These are phyloP conservation scores for Colletotrichum endophyticum DNA, from an alignment of 2,329 filamentous ascomycete genomes.

Conservation along the genomic window DNA sequence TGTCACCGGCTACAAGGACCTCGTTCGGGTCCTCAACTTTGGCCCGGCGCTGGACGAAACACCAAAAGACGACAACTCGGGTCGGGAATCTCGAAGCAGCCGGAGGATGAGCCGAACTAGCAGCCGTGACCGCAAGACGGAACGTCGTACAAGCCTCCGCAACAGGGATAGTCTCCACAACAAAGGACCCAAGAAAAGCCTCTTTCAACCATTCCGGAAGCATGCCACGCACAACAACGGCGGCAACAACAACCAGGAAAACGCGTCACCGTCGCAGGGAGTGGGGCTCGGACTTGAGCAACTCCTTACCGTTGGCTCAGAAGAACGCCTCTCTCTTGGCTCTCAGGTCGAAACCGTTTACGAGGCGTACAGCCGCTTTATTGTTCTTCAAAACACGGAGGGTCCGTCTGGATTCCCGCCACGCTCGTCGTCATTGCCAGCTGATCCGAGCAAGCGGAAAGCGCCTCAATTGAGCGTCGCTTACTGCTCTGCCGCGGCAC, in stretches of 20 bases:
- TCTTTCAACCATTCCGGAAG: constrained; percentile 38
- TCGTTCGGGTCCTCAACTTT: constrained; percentile 53
- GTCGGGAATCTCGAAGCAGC: constrained; percentile 5
- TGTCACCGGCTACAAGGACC: constrained; percentile 53
- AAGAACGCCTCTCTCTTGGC: not conserved
- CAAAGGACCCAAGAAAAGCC: constrained; percentile 31
- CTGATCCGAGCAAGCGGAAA: constrained; percentile 28
- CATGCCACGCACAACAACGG: constrained; percentile 23
- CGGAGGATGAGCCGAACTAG: constrained; percentile 9
- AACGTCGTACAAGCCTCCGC: constrained; percentile 16
- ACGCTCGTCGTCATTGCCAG: constrained; percentile 18
- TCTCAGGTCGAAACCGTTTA: constrained; percentile 3
- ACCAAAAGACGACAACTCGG: not conserved
- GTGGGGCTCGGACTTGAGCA: not conserved
- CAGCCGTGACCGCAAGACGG: constrained; percentile 15
- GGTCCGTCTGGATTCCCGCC: constrained; percentile 17
- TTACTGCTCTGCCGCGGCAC: constrained; percentile 51
- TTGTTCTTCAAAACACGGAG: constrained; percentile 33
- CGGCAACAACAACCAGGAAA: constrained; percentile 7
- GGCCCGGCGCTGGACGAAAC: constrained; percentile 24
- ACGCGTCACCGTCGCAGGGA: not conserved
- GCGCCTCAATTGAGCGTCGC: constrained; percentile 42
- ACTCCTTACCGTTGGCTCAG: not conserved
- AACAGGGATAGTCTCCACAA: constrained; percentile 13
- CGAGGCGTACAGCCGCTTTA: constrained; percentile 35